A percentile compares a stretch with the other conserved stretches of the same genome.
These are phyloP conservation scores for Westerdykella sp. DNA, from an alignment of 2,329 filamentous ascomycete species.

Conservation along the genomic window DNA sequence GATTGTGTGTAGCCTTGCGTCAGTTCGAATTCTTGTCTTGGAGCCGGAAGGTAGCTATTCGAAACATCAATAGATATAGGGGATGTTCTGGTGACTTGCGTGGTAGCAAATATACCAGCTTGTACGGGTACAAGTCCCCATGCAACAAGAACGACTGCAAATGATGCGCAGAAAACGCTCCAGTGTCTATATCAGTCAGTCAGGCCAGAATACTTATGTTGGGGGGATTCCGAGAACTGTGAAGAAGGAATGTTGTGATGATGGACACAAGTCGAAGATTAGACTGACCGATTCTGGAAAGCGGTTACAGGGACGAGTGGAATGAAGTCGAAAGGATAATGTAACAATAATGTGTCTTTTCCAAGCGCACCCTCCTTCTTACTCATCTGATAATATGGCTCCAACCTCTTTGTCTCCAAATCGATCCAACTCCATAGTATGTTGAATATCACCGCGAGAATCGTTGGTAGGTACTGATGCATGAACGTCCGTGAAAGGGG, in stretches of 20 bases:
- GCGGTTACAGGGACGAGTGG: conserved; percentile 42
- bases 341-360: conserved; percentile 45
- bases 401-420: conserved; percentile 52
- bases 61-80: conserved; percentile 11
- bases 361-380: conserved; percentile 40
- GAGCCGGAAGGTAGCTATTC: conserved; percentile 19
- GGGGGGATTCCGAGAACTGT: no score
- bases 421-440: conserved; percentile 56
- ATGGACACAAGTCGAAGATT: not conserved
- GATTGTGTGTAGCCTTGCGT: conserved; percentile 40
- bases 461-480: conserved; percentile 46
- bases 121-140: conserved; percentile 53
- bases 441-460: conserved; percentile 51
- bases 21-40: conserved; percentile 26
- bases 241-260: not conserved
- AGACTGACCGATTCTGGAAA: conserved; percentile 22
- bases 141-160: conserved; percentile 47
- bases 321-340: conserved; percentile 50
- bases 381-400: conserved; percentile 56
- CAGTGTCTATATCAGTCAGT: conserved; percentile 43
- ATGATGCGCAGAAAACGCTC: conserved; percentile 46
- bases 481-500: conserved; percentile 38
- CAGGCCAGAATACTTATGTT: no score
- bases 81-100: conserved; percentile 19
- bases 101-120: conserved; percentile 47